Percentiles rank a stretch among this genome's conserved stretches.
Evolutionary conservation across 2,329 filamentous ascomycete species (phyloP).

Genomic region (Monosporascus sp.): DNA sequence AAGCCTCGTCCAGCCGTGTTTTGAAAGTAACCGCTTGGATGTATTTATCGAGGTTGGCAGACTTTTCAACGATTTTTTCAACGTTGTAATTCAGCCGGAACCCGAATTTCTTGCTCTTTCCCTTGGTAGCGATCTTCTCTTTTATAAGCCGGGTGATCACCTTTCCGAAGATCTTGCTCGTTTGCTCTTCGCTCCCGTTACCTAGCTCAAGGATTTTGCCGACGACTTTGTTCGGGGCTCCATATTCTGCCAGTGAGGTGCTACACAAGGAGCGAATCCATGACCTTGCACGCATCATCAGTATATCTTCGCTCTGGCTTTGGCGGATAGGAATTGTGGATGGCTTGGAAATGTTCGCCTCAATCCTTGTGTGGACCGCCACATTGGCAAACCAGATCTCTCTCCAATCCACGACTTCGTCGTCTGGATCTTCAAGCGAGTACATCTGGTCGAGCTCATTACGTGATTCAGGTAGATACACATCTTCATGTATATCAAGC

Average conservation of each 20-base stretch:
- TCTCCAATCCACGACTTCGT: constrained; percentile 41
- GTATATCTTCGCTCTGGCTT: constrained; percentile 19
- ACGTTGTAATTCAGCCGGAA: constrained; percentile 60
- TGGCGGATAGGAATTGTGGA: constrained; percentile 30
- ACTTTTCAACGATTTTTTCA: constrained; percentile 50
- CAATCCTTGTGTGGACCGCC: constrained; percentile 53
- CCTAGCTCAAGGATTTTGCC: constrained; percentile 48
- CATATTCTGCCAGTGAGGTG: constrained; percentile 34
- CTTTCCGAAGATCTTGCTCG: constrained; percentile 40
- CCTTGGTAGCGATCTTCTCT: constrained; percentile 53
- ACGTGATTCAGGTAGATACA: constrained; percentile 44
- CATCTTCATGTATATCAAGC: constrained; percentile 40
- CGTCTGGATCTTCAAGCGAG: constrained; percentile 32
- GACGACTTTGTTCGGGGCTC: constrained; percentile 40
- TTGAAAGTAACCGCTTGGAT: constrained; percentile 57
- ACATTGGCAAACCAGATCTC: constrained; percentile 52
- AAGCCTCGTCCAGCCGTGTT: constrained; percentile 50
- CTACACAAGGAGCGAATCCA: constrained; percentile 57
- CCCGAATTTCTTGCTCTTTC: constrained; percentile 53
- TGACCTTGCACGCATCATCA: constrained; percentile 43
- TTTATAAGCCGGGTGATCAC: constrained; percentile 44
- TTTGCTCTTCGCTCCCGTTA: constrained; percentile 31
- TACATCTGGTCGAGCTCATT: constrained; percentile 39
- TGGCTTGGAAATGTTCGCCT: constrained; percentile 46
- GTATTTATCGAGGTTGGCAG: constrained; percentile 49